These are phyloP conservation scores for Agrocybe praecox DNA, from an alignment of 768 basidiomycete genomes.

Conservation along the genomic window DNA sequence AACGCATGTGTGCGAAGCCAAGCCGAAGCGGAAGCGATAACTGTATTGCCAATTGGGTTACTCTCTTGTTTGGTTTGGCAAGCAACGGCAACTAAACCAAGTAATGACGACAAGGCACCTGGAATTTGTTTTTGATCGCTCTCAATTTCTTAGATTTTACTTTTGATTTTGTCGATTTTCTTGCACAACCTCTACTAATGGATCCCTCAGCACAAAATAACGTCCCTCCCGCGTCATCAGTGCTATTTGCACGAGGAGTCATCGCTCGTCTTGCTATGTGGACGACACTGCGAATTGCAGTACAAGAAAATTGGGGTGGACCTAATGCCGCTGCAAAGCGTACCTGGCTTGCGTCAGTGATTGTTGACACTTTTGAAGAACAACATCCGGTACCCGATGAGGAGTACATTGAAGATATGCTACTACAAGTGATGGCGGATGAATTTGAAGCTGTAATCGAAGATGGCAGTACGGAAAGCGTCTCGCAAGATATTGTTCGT, in stretches of 20 bases:
- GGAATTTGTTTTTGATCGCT: no score
- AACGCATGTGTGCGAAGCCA: no score
- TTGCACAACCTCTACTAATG: neutral
- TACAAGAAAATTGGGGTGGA: constrained; percentile 88
- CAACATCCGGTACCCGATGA: constrained; percentile 55
- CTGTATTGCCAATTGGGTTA: no score
- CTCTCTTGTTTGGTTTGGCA: no score
- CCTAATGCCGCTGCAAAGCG: constrained; percentile 69
- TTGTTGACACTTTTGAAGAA: constrained; percentile 80
- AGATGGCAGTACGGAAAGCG: constrained; percentile 77
- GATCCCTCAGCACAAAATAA: neutral
- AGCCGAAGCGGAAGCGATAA: no score
- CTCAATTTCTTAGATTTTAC: no score
- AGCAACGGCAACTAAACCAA: no score
- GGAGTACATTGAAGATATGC: constrained; percentile 77
- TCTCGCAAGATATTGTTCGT: constrained; percentile 71
- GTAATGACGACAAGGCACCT: no score
- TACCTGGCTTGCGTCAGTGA: constrained; percentile 80
- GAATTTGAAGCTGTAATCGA: constrained; percentile 87
- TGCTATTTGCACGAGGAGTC: constrained; percentile 86
- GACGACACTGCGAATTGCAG: constrained; percentile 85
- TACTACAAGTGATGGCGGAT: constrained; percentile 83
- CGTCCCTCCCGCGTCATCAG: constrained; percentile 45
- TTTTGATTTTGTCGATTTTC: no score
- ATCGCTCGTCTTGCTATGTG: constrained; percentile 82